A percentile compares a stretch with the other conserved stretches of the same genome.
Evolutionary conservation across 2,329 filamentous ascomycete species (phyloP).

Genomic region (Penicillium vulpinum): DNA sequence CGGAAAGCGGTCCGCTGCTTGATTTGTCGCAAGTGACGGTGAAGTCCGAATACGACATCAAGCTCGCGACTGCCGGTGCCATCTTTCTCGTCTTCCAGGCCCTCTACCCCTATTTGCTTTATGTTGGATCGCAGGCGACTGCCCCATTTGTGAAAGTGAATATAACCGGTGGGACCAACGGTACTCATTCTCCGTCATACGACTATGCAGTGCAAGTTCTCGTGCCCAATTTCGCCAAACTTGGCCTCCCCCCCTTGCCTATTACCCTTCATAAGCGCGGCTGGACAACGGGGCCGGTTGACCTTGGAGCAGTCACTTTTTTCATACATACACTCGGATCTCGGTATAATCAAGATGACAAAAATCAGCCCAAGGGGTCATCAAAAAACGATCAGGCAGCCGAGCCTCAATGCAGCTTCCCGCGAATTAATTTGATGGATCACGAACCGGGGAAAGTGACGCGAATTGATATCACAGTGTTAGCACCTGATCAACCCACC

Average conservation of each 20-base stretch:
- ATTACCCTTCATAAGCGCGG: slow-evolving; percentile 50
- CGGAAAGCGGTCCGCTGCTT: slow-evolving; percentile 11
- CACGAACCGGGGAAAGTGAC: slow-evolving; percentile 34
- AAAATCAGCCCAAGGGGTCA: not conserved
- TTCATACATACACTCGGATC: slow-evolving; percentile 45
- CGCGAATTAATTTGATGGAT: slow-evolving; percentile 33
- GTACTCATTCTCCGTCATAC: slow-evolving; percentile 54
- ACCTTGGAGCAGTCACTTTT: slow-evolving; percentile 54
- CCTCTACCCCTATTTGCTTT: slow-evolving; percentile 59
- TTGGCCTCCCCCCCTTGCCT: slow-evolving; percentile 53
- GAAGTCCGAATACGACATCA: slow-evolving; percentile 41
- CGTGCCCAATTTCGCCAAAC: slow-evolving; percentile 51
- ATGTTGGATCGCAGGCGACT: slow-evolving; percentile 33
- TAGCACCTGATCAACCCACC: slow-evolving; percentile 35
- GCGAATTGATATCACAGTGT: slow-evolving; percentile 40
- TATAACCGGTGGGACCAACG: slow-evolving; percentile 61
- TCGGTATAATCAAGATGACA: not conserved
- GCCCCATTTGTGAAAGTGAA: slow-evolving; percentile 38
- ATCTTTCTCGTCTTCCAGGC: slow-evolving; percentile 60
- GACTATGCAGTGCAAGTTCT: slow-evolving; percentile 60
- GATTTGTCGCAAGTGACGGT: slow-evolving; percentile 14
- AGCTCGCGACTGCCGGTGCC: slow-evolving; percentile 53
- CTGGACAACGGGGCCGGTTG: slow-evolving; percentile 52
- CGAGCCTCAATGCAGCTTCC: slow-evolving; percentile 24
- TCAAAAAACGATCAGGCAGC: not conserved